These are phyloP conservation scores for Strobilomyces dryophilus DNA, from an alignment of 768 basidiomycete species.

Conservation along the genomic window DNA sequence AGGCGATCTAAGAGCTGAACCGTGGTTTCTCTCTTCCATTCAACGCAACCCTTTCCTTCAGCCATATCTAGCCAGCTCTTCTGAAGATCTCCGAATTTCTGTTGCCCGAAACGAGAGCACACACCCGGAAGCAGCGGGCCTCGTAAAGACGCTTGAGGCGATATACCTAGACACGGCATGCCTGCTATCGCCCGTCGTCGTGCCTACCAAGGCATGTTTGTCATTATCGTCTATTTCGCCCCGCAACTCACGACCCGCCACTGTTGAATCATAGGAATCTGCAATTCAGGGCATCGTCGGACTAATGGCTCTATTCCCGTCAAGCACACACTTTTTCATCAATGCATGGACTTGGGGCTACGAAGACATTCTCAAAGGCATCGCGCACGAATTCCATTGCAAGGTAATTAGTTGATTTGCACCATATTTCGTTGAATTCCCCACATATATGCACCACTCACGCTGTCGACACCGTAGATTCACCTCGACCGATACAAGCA, in stretches of 20 bases:
- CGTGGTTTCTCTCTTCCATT: constrained; percentile 68
- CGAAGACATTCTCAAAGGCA: constrained; percentile 80
- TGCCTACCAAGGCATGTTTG: constrained; percentile 56
- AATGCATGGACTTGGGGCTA: constrained; percentile 98
- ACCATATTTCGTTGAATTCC: neutral
- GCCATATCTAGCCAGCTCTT: constrained; percentile 52
- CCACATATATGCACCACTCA: constrained; percentile 12
- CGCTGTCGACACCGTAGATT: constrained; percentile 44
- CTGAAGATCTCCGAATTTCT: constrained; percentile 21
- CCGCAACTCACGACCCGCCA: neutral
- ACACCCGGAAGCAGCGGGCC: constrained; percentile 19
- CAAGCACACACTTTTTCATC: constrained; percentile 74
- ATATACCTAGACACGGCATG: constrained; percentile 84
- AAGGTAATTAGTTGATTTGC: constrained; percentile 37
- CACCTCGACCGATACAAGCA: constrained; percentile 91
- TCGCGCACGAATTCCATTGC: constrained; percentile 62
- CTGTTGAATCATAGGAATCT: constrained; percentile 41
- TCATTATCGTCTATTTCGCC: too few relatives aligned
- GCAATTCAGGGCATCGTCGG: constrained; percentile 65
- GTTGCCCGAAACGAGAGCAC: constrained; percentile 23
- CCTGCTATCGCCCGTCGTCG: constrained; percentile 45
- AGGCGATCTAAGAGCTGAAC: constrained; percentile 89
- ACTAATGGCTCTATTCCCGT: constrained; percentile 66
- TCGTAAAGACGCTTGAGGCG: constrained; percentile 57
- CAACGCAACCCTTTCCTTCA: constrained; percentile 66